Evolutionary conservation across 345 rosid genomes (phyloP), one percentile per base, ranked within the genome.

Genomic region (Erysimum cheiranthoides): DNA sequence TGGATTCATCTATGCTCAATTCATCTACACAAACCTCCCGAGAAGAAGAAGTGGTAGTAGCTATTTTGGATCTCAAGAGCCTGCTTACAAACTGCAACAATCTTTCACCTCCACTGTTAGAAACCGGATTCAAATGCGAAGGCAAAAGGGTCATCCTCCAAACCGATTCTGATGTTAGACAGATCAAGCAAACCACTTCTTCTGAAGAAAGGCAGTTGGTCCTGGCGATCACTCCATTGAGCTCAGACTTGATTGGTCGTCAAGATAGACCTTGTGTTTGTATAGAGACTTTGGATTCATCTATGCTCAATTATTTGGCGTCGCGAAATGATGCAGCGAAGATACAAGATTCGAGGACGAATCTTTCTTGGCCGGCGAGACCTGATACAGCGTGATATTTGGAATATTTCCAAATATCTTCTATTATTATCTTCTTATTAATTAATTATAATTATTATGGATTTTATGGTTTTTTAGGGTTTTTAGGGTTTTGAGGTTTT

Each of bases 251-350:
- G 21, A 56, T 0, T 30, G 21, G 14, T 21, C 17, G 8, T 30
- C 21, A 31, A 56, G 59, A 5, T 5, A 52, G 9, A 52, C n/a
- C n/a, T n/a, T n/a, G n/a, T n/a, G n/a, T n/a, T n/a, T n/a, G n/a
- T n/a, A n/a, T n/a, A n/a, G n/a, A n/a, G 49, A 45, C 21, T 31
- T 61, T 74, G 79, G 78, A 78, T 81, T 89, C 90, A 66, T 73
- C 80, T 11, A 39, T 71, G 28, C 82, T 80, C 49, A 82, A 53
- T 73, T 86, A 85, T 71, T 60, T 73, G 34, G 27, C 27, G 36
- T 84, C 86, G 42, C 73, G 73, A 62, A n/a, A n/a, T n/a, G n/a
- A n/a, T n/a, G n/a, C n/a, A n/a, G n/a, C n/a, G n/a, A n/a, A n/a
- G n/a, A n/a, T n/a, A n/a, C n/a, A n/a, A n/a, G n/a, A n/a, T n/a